Evolutionary conservation across 2,329 filamentous ascomycete species (phyloP).

Genomic region (Cordyceps pruinosa): DNA sequence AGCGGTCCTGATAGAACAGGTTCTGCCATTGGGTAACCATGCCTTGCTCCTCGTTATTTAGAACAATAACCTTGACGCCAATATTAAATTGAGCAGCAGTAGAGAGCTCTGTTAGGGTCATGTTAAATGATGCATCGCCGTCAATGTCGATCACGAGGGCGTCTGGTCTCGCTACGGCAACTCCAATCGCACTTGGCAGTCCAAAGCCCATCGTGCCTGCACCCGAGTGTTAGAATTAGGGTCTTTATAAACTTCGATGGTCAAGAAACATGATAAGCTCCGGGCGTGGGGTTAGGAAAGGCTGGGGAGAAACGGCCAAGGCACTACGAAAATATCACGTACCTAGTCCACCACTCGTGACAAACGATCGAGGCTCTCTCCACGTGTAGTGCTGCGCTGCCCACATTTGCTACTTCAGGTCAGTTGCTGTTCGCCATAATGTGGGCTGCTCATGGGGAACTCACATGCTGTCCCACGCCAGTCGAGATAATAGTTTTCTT

Average conservation of each 20-base stretch:
- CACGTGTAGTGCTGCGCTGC: constrained; percentile 93
- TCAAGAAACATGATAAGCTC: too few species aligned
- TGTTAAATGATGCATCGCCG: constrained; percentile 94
- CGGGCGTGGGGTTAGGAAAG: too few species aligned
- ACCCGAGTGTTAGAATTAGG: too few species aligned
- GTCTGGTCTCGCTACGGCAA: constrained; percentile 70
- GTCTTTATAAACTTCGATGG: too few species aligned
- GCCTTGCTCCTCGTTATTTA: constrained; percentile 95
- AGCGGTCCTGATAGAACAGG: constrained; percentile 87
- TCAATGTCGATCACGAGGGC: constrained; percentile 92
- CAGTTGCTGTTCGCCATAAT: too few species aligned
- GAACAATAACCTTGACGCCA: constrained; percentile 84
- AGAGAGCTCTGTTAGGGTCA: constrained; percentile 92
- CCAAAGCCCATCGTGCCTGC: constrained; percentile 92
- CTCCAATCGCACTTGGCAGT: constrained; percentile 88
- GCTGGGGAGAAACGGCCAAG: too few species aligned
- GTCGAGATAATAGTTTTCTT: constrained; percentile 82
- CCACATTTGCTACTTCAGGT: too few species aligned
- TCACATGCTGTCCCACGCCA: constrained; percentile 93
- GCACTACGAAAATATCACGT: too few species aligned
- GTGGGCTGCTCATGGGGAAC: too few species aligned
- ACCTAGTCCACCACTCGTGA: too few species aligned
- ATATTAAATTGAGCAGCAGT: constrained; percentile 95
- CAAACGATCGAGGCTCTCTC: constrained; percentile 85
- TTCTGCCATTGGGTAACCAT: constrained; percentile 98